Evolutionary conservation across 2,329 filamentous ascomycete genomes (phyloP), one percentile per base, ranked within the genome.

Genomic region (Phialophora tarda): DNA sequence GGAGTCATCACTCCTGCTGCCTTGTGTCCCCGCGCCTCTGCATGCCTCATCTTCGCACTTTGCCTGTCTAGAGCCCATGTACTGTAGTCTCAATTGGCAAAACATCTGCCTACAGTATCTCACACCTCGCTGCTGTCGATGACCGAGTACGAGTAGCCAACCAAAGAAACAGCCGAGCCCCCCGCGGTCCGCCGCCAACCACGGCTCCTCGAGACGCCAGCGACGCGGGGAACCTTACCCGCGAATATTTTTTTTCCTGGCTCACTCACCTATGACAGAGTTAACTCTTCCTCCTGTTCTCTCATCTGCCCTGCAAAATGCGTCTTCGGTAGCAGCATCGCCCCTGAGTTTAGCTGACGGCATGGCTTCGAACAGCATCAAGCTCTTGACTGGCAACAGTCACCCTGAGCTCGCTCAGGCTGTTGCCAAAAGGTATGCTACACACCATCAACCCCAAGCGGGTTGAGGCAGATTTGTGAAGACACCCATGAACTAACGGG

Each of bases 341-440:
- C 34, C 62, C 55, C 17, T 60, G 32, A 47, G 59, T 58, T 58
- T 47, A 47, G 48, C 59, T 55, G 67, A 66, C 62, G 71, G 56
- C 66, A 91, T 91, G 89, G 85, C 89, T 72, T 85, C 87, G 69
- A 91, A 91, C 44, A 71, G 69, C 44, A 91, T 91, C 77, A 91
- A 91, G 79, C 81, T 91, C 70, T 82, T 91, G 77, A 91, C 89
- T 73, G 89, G 89, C 73, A 91, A 91, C 81, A 91, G 88, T 78
- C 89, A 91, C 76, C 89, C 89, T 6, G 84, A 89, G 78, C 85
- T 91, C 65, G 89, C 89, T 47, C 87, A 89, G 75, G 82, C 88
- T 71, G 89, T 91, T 67, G 88, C 88, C 72, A 85, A 87, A 74
- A 83, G 88, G 88, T 89, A 81, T 69, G 81, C 76, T 47, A 62